A percentile compares a stretch with the other conserved stretches of the same genome.
These are phyloP conservation scores for Lomentospora prolificans DNA, from an alignment of 2,329 filamentous ascomycete genomes.

Conservation along the genomic window DNA sequence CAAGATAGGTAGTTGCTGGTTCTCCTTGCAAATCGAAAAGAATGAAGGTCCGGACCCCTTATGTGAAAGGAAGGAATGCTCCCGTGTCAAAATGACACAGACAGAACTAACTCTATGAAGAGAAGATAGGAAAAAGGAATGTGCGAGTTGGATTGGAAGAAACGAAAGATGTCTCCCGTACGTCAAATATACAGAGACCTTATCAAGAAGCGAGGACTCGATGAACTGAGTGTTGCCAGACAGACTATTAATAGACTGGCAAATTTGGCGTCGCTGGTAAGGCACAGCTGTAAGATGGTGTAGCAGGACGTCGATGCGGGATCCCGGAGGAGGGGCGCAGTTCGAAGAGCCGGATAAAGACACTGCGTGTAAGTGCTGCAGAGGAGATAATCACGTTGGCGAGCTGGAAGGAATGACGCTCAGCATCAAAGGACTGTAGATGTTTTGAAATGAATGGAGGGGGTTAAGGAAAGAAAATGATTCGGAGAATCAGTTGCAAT, in stretches of 20 bases:
- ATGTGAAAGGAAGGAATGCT: neutral
- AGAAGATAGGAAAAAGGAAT: neutral
- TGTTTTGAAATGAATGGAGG: neutral
- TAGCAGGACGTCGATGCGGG: no score
- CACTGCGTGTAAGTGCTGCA: neutral
- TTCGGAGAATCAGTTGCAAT: neutral
- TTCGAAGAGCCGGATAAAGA: neutral
- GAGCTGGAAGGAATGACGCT: conserved; percentile 1
- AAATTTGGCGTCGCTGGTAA: no score
- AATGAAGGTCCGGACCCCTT: neutral
- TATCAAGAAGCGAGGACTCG: no score
- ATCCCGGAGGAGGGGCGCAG: no score
- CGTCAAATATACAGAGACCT: no score
- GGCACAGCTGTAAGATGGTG: no score
- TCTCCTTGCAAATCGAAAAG: neutral
- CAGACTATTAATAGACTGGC: no score
- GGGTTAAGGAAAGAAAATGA: neutral
- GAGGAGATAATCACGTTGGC: neutral
- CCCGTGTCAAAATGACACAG: neutral
- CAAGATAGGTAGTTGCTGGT: neutral
- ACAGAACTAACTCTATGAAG: neutral
- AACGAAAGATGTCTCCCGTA: no score
- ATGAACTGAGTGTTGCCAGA: no score
- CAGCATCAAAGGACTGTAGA: conserved; percentile 5
- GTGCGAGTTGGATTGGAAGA: neutral